These are phyloP conservation scores for Russula earlei DNA, from an alignment of 768 basidiomycete species.

Conservation along the genomic window DNA sequence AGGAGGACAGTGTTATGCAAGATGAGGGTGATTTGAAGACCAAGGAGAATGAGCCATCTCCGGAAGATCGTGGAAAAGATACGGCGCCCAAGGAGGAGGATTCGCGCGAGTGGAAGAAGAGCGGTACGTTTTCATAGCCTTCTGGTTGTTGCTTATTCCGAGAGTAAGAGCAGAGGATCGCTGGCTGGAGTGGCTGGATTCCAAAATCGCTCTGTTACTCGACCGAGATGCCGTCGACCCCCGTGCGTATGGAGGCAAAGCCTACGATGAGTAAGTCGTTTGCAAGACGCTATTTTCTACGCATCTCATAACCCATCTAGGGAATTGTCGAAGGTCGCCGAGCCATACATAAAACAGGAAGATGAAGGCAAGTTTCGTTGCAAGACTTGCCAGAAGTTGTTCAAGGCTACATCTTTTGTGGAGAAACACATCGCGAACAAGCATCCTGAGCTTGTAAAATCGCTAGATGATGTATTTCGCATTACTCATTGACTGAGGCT, in stretches of 20 bases:
- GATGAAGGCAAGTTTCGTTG: constrained; percentile 97
- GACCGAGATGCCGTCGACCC: constrained; percentile 75
- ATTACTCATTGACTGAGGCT: neutral
- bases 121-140: constrained; percentile 40
- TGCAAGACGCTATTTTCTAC: neutral
- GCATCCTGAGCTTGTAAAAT: constrained; percentile 76
- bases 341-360: constrained; percentile 83
- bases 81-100: constrained; percentile 29
- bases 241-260: constrained; percentile 82
- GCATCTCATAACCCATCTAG: constrained; percentile 33
- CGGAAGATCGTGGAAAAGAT: constrained; percentile 27
- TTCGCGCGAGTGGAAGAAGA: constrained; percentile 48
- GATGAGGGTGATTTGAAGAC: constrained; percentile 22
- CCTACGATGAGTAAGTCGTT: constrained; percentile 71
- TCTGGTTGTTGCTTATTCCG: constrained; percentile 6
- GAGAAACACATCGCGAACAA: constrained; percentile 97
- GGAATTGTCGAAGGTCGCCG: constrained; percentile 70
- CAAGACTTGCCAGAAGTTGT: constrained; percentile 92
- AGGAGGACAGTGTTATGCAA: constrained; percentile 40
- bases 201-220: constrained; percentile 73
- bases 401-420: constrained; percentile 94
- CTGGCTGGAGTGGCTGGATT: constrained; percentile 86
- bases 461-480: constrained; percentile 68
- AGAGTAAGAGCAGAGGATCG: constrained; percentile 52
- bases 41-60: constrained; percentile 29